A percentile compares a stretch with the other conserved stretches of the same genome.
phyloP scores from a whole-genome alignment of 768 basidiomycete genomes.

The Boletus tylopilopsis region DNA sequence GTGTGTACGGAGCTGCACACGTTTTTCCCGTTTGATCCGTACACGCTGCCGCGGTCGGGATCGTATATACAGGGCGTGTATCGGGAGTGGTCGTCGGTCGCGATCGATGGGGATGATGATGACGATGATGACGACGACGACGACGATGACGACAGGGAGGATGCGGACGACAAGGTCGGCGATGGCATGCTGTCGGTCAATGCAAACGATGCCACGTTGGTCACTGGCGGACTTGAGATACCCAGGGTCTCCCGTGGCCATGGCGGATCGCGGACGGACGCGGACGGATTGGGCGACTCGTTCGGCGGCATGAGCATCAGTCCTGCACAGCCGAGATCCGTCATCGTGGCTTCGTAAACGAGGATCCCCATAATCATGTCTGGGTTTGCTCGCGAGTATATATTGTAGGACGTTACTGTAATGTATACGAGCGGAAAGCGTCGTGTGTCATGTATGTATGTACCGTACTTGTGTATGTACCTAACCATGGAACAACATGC shows the following conservation, averaged over 20 bases:
- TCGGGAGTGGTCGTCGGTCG: constrained; percentile 85
- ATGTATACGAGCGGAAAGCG: background rate
- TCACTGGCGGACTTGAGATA: constrained; percentile 21
- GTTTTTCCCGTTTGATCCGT: constrained; percentile 99
- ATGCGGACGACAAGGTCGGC: constrained; percentile 31
- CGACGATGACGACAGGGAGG: constrained; percentile 53
- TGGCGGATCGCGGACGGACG: constrained; percentile 33
- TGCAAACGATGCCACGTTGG: background rate
- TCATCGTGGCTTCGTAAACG: constrained; percentile 13
- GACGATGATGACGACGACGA: constrained; percentile 65
- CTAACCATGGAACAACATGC: too few relatives aligned
- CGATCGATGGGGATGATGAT: constrained; percentile 63
- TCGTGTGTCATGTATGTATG: too few relatives aligned
- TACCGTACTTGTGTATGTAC: too few relatives aligned
- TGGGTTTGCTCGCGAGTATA: background rate
- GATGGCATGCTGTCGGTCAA: constrained; percentile 3
- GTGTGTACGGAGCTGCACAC: constrained; percentile 73
- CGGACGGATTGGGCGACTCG: constrained; percentile 59
- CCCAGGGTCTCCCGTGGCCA: constrained; percentile 14
- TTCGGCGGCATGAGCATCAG: constrained; percentile 86
- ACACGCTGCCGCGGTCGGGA: constrained; percentile 77
- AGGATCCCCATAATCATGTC: too few relatives aligned
- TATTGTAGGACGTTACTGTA: too few relatives aligned
- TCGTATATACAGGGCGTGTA: constrained; percentile 81
- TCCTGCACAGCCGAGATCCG: constrained; percentile 39